Evolutionary conservation across 768 basidiomycete species (phyloP).

Genomic region (Phylloporus sp.): DNA sequence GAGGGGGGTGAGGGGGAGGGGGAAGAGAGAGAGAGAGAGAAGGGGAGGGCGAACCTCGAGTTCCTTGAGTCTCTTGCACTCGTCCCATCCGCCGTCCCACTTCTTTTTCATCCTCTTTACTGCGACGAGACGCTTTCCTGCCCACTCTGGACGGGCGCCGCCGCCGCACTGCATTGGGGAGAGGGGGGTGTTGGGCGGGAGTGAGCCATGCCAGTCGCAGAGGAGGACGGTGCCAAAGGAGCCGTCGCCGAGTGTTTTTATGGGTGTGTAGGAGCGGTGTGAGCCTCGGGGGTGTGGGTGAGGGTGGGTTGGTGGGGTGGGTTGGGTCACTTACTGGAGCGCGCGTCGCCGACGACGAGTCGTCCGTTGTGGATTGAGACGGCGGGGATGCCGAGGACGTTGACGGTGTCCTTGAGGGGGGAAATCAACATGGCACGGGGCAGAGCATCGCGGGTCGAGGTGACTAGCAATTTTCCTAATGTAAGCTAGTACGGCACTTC

Average conservation of each 20-base stretch:
- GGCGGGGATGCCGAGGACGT: constrained; percentile 69
- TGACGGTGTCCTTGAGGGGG: constrained; percentile 52
- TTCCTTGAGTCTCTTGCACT: constrained; percentile 92
- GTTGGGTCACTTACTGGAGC: constrained; percentile 52
- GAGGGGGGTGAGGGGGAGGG: constrained; percentile 12
- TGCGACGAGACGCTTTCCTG: constrained; percentile 90
- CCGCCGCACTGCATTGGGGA: constrained; percentile 96
- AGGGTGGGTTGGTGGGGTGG: not conserved
- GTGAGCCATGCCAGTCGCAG: constrained; percentile 96
- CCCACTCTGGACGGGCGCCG: constrained; percentile 90
- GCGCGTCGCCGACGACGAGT: constrained; percentile 68
- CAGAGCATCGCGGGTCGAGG: constrained; percentile 28
- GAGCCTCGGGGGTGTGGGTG: constrained; percentile 53
- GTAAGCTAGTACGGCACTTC: constrained; percentile 85
- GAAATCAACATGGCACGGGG: constrained; percentile 32
- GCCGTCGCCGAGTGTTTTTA: constrained; percentile 97
- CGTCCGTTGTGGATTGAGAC: constrained; percentile 65
- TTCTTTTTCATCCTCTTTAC: constrained; percentile 98
- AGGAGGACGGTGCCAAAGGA: constrained; percentile 98
- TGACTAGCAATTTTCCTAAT: constrained; percentile 22
- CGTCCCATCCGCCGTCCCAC: constrained; percentile 98
- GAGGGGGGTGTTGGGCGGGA: constrained; percentile 85
- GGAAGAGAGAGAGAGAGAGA: constrained; percentile 12
- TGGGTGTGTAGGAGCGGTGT: constrained; percentile 83
- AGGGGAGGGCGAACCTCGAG: constrained; percentile 65